phyloP scores from a whole-genome alignment of 1,139 yeast species.

The Geotrichum phurueaensis region DNA sequence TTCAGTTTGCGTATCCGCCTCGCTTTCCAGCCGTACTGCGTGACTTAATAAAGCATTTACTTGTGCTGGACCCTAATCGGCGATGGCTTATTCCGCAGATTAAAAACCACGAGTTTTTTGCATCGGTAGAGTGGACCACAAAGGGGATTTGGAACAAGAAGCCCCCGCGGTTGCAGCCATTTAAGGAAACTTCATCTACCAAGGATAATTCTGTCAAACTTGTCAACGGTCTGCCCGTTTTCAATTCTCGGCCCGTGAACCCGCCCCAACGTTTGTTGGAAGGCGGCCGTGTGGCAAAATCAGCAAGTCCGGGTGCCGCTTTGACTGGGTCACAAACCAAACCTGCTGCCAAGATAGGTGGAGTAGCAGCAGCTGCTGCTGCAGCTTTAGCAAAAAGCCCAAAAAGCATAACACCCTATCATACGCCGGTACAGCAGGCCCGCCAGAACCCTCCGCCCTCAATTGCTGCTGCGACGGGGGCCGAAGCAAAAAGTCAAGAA shows the following conservation, averaged over 20 bases:
- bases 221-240: slow-evolving; percentile 6
- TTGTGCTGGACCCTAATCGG: slow-evolving; percentile 58
- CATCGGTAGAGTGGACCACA: slow-evolving; percentile 59
- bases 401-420: slow-evolving; percentile 13
- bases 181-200: slow-evolving; percentile 40
- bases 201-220: slow-evolving; percentile 18
- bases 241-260: slow-evolving; percentile 12
- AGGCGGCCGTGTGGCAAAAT: background rate
- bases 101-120: slow-evolving; percentile 72
- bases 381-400: slow-evolving; percentile 29
- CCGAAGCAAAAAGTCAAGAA: background rate
- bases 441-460: slow-evolving; percentile 13
- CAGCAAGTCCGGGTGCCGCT: slow-evolving; percentile 16
- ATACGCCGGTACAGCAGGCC: slow-evolving; percentile 12
- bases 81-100: slow-evolving; percentile 62
- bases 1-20: slow-evolving; percentile 76
- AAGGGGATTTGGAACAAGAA: slow-evolving; percentile 59
- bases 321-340: slow-evolving; percentile 26
- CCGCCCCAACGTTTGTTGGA: background rate
- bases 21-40: slow-evolving; percentile 68
- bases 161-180: slow-evolving; percentile 79
- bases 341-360: slow-evolving; percentile 23
- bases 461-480: slow-evolving; percentile 10
- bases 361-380: slow-evolving; percentile 35
- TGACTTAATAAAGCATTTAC: slow-evolving; percentile 61